Percentiles rank a stretch among this genome's conserved stretches.
Evolutionary conservation across 2,329 filamentous ascomycete genomes (phyloP).

Genomic region (Berkeleyomyces basicola): DNA sequence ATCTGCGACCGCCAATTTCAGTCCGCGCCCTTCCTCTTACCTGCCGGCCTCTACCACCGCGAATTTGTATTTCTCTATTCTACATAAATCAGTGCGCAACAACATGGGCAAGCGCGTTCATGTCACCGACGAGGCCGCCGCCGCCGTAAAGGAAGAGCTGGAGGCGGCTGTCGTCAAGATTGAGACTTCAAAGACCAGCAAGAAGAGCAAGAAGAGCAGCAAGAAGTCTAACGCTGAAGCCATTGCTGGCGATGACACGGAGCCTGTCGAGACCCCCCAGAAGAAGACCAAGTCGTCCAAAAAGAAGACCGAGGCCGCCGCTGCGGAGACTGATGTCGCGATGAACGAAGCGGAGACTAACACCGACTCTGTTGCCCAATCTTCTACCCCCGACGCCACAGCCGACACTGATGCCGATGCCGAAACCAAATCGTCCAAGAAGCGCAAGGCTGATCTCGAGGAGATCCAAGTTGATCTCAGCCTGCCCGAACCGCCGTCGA

Average conservation of each 20-base stretch:
- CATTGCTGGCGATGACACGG: background rate
- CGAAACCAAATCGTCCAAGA: constrained; percentile 30
- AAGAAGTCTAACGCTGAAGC: background rate
- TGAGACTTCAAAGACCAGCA: background rate
- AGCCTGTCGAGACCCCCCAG: background rate
- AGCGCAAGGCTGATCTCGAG: constrained; percentile 53
- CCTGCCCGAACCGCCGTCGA: constrained; percentile 87
- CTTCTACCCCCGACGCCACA: background rate
- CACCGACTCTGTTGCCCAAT: background rate
- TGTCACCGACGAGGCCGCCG: constrained; percentile 5
- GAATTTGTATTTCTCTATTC: background rate
- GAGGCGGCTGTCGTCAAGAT: background rate
- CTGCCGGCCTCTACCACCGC: background rate
- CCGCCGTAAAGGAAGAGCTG: constrained; percentile 2
- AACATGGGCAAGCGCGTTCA: constrained; percentile 10
- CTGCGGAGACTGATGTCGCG: background rate
- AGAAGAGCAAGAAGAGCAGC: background rate
- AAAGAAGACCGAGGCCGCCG: constrained; percentile 2
- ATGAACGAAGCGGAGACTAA: background rate
- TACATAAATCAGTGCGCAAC: background rate
- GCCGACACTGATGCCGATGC: background rate
- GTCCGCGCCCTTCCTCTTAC: too few relatives aligned
- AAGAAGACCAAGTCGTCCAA: constrained; percentile 4
- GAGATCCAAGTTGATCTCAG: constrained; percentile 81
- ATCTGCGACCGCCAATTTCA: background rate